A percentile compares a stretch with the other conserved stretches of the same genome.
phyloP scores from a whole-genome alignment of 73 alveolate species.

The Paramecium caudatum region DNA sequence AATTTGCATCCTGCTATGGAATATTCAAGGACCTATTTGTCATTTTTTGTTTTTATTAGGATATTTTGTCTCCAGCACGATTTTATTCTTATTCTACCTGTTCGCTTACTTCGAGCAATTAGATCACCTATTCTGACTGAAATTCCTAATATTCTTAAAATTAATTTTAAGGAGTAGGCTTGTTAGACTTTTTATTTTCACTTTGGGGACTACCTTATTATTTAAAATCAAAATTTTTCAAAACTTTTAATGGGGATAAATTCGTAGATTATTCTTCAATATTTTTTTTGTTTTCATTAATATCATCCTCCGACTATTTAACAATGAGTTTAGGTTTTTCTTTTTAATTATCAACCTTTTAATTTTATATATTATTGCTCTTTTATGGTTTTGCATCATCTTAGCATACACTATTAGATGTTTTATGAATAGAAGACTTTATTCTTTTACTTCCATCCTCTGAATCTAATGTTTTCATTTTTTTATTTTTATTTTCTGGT shows the following conservation, averaged over 20 bases:
- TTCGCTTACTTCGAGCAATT: slow-evolving; percentile 16
- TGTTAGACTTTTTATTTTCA: too few species aligned
- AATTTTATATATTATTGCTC: too few species aligned
- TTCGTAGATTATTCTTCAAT: slow-evolving; percentile 15
- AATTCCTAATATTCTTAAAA: slow-evolving; percentile 1
- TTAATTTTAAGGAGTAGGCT: too few species aligned
- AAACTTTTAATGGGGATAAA: slow-evolving; percentile 10
- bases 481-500: not conserved
- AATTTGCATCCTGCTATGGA: too few species aligned
- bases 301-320: not conserved
- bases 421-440: not conserved
- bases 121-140: not conserved
- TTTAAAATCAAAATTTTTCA: slow-evolving; percentile 6
- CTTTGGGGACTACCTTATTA: too few species aligned
- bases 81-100: not conserved
- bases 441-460: not conserved
- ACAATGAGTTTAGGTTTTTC: not conserved
- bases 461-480: not conserved
- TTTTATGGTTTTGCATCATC: not conserved
- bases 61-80: too few species aligned
- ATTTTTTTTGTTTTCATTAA: not conserved
- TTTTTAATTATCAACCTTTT: not conserved
- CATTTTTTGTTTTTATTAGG: not conserved
- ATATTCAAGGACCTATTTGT: not conserved
- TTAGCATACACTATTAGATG: not conserved